phyloP scores from a whole-genome alignment of 768 basidiomycete species.

The Leccinum sublutescens region DNA sequence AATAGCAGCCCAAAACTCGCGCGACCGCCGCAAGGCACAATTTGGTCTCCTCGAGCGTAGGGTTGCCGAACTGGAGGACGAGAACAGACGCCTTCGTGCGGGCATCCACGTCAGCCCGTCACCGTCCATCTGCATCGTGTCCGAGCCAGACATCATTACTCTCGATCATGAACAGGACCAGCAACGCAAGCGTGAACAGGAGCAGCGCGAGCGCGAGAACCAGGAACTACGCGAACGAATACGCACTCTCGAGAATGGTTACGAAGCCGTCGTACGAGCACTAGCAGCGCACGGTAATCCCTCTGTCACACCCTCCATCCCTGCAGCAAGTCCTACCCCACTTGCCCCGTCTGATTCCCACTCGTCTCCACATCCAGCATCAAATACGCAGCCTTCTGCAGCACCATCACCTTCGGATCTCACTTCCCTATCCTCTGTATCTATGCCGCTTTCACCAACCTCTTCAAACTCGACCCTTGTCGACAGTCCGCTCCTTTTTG shows the following conservation, averaged over 20 bases:
- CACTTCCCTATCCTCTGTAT: constrained; percentile 31
- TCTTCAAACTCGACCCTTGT: constrained; percentile 42
- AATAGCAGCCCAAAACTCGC: constrained; percentile 90
- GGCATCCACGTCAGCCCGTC: constrained; percentile 37
- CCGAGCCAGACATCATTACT: constrained; percentile 26
- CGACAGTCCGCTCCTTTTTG: constrained; percentile 30
- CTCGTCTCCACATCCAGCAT: constrained; percentile 20
- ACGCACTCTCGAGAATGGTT: constrained; percentile 74
- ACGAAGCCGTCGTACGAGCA: constrained; percentile 78
- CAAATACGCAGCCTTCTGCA: constrained; percentile 24
- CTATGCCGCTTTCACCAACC: constrained; percentile 42
- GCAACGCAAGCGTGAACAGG: constrained; percentile 36
- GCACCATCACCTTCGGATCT: constrained; percentile 16
- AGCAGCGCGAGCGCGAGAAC: constrained; percentile 62
- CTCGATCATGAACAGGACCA: constrained; percentile 29
- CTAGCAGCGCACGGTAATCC: constrained; percentile 56
- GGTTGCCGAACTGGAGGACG: constrained; percentile 75
- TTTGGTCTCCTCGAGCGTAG: constrained; percentile 64
- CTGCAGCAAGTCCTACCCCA: constrained; percentile 12
- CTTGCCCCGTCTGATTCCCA: constrained; percentile 20
- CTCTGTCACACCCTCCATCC: constrained; percentile 21
- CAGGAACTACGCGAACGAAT: constrained; percentile 73
- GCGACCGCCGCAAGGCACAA: constrained; percentile 87
- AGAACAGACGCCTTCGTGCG: constrained; percentile 73
- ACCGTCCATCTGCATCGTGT: constrained; percentile 10